Percentiles rank a stretch among this genome's conserved stretches.
Conservation (phyloP, 371 early-diverging fungal species). For the Rhizopus delemar region DNA sequence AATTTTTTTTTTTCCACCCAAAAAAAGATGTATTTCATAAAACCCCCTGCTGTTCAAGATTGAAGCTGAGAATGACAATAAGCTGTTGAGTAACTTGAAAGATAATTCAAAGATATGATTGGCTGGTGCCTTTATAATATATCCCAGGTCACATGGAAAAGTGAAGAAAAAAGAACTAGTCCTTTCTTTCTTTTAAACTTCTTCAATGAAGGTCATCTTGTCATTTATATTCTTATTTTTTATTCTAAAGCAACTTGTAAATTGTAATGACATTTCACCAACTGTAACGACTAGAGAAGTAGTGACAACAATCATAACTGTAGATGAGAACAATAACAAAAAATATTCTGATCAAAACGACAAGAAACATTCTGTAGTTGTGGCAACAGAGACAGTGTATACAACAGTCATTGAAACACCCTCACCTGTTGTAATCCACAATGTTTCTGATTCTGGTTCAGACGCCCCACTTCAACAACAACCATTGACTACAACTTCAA, state of each 20-base stretch:
- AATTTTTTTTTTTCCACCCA: too few relatives aligned
- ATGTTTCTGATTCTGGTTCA: slow-evolving; percentile 11
- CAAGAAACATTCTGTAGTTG: neutral
- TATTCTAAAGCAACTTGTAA: neutral
- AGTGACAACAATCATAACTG: neutral
- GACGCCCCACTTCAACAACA: slow-evolving; percentile 15
- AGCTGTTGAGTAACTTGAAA: too few relatives aligned
- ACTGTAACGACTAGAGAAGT: neutral
- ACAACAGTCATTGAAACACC: slow-evolving; percentile 11
- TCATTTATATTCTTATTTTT: neutral
- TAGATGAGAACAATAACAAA: neutral
- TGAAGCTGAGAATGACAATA: too few relatives aligned
- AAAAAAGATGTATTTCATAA: too few relatives aligned
- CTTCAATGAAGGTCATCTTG: neutral
- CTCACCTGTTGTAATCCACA: slow-evolving; percentile 12
- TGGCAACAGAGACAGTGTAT: slow-evolving; percentile 12
- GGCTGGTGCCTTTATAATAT: too few relatives aligned
- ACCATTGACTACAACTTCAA: neutral
- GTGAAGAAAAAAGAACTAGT: too few relatives aligned
- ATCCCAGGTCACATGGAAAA: too few relatives aligned
- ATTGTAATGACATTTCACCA: neutral
- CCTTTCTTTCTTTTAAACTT: neutral
- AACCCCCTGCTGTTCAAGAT: too few relatives aligned
- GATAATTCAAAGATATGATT: too few relatives aligned
- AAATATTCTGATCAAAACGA: neutral